Conservation (phyloP, 139 green algal genomes). For the Chlorella vulgaris region DNA sequence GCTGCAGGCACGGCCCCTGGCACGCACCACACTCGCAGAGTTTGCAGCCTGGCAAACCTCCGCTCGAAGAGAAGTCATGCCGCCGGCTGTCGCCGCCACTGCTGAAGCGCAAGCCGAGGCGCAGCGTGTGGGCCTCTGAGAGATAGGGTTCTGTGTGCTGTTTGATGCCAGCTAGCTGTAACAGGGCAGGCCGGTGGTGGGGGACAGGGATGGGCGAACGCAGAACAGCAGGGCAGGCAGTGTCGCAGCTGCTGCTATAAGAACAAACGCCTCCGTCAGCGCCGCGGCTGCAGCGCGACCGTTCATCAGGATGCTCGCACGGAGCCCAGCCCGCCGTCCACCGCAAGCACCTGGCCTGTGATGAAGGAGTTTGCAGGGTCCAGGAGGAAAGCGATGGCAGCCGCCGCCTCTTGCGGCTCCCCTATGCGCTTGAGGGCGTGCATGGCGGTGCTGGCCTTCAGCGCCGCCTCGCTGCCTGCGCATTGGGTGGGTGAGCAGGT, state of each 20-base stretch:
- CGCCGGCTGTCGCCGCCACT: no score
- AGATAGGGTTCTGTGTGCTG: no score
- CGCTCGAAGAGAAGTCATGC: no score
- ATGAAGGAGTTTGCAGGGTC: slow-evolving; percentile 69
- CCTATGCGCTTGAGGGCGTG: slow-evolving; percentile 78
- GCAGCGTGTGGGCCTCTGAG: no score
- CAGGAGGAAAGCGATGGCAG: slow-evolving; percentile 75
- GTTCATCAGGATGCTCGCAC: slow-evolving; percentile 25
- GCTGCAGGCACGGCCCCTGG: slow-evolving; percentile 49
- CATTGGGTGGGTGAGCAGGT: neutral
- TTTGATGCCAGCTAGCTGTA: no score
- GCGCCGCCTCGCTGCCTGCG: slow-evolving; percentile 52
- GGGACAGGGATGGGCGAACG: no score
- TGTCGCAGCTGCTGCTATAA: neutral
- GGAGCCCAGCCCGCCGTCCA: slow-evolving; percentile 69
- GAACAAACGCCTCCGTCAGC: neutral
- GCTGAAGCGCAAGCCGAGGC: no score
- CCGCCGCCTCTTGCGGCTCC: slow-evolving; percentile 74
- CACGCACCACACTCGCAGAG: slow-evolving; percentile 51
- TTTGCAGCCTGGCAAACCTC: no score
- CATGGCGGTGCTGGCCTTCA: slow-evolving; percentile 67
- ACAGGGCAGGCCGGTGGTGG: no score
- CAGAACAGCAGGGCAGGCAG: neutral
- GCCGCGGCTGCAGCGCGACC: no score
- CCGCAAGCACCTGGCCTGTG: slow-evolving; percentile 63